Conservation (phyloP, 805 yeast species). For the Lipomyces kockii region DNA sequence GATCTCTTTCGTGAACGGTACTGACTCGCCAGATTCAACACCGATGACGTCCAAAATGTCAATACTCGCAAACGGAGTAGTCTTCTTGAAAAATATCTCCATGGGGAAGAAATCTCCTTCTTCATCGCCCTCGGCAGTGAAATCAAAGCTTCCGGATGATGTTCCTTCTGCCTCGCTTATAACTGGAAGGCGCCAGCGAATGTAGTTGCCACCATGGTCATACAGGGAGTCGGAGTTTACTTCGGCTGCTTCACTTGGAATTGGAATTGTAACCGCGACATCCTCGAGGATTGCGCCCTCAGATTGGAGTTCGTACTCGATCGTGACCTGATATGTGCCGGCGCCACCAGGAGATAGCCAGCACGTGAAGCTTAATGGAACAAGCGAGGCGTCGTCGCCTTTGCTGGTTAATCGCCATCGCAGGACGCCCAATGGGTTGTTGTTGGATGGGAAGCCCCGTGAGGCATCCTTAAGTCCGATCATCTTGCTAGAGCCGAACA, state of each 20-base stretch:
- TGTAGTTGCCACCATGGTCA: conserved; percentile 68
- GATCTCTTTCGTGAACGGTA: conserved; percentile 69
- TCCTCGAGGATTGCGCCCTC: conserved; percentile 55
- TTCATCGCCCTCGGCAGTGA: conserved; percentile 70
- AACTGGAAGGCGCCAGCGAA: conserved; percentile 64
- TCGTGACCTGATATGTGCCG: conserved; percentile 70
- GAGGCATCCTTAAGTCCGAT: conserved; percentile 77
- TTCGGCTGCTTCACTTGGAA: conserved; percentile 62
- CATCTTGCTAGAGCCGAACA: conserved; percentile 60
- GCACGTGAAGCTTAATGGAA: conserved; percentile 77
- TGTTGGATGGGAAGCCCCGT: conserved; percentile 89
- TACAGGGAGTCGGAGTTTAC: conserved; percentile 47
- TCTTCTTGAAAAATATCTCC: conserved; percentile 62
- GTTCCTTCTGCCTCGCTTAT: conserved; percentile 55
- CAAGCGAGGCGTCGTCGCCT: conserved; percentile 55
- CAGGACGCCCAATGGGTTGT: conserved; percentile 85
- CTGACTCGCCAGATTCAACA: conserved; percentile 53
- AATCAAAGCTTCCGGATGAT: conserved; percentile 75
- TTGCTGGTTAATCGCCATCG: conserved; percentile 85
- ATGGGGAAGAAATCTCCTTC: conserved; percentile 92
- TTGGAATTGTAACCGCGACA: conserved; percentile 66
- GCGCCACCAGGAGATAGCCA: conserved; percentile 77
- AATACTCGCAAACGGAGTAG: conserved; percentile 66
- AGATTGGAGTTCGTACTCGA: conserved; percentile 80
- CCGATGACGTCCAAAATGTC: conserved; percentile 63